These are phyloP conservation scores for Verticillium albo-atrum DNA, from an alignment of 2,329 filamentous ascomycete genomes.

Conservation along the genomic window DNA sequence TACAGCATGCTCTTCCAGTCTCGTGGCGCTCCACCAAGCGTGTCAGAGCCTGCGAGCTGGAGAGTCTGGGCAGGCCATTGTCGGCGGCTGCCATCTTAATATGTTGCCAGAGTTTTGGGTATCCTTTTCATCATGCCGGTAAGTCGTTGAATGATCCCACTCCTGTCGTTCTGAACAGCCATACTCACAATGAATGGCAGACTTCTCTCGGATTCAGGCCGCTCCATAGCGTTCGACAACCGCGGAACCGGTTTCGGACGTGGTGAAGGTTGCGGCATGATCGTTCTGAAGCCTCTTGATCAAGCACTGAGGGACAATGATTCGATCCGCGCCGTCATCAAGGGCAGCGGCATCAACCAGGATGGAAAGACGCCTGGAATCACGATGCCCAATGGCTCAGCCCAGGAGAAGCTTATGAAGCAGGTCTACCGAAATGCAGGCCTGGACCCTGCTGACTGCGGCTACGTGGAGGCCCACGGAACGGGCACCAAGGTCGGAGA, in stretches of 20 bases:
- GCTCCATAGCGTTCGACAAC: slow-evolving; percentile 23
- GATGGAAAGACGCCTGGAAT: slow-evolving; percentile 36
- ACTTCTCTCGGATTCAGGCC: slow-evolving; percentile 19
- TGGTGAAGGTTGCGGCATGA: slow-evolving; percentile 42
- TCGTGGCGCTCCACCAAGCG: slow-evolving; percentile 26
- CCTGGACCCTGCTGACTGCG: slow-evolving; percentile 13
- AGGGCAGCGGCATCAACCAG: slow-evolving; percentile 25
- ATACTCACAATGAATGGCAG: slow-evolving; percentile 2
- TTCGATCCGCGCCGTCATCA: slow-evolving; percentile 29
- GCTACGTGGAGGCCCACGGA: slow-evolving; percentile 33
- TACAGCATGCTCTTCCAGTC: slow-evolving; percentile 28
- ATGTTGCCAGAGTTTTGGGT: slow-evolving; percentile 29
- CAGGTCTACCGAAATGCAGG: slow-evolving; percentile 13
- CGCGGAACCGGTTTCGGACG: slow-evolving; percentile 25
- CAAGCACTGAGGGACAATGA: slow-evolving; percentile 39
- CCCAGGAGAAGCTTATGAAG: slow-evolving; percentile 4
- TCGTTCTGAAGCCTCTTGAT: slow-evolving; percentile 46
- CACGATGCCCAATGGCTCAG: slow-evolving; percentile 25
- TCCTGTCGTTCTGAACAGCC: background rate
- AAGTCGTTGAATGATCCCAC: slow-evolving; percentile 12
- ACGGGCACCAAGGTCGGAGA: slow-evolving; percentile 54
- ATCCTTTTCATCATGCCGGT: slow-evolving; percentile 39
- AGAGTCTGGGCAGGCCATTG: slow-evolving; percentile 28
- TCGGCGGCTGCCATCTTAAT: slow-evolving; percentile 30
- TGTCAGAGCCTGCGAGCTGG: slow-evolving; percentile 20